Evolutionary conservation across 495 filamentous ascomycete species (phyloP).

Genomic region (Penicillium longicatenatum): DNA sequence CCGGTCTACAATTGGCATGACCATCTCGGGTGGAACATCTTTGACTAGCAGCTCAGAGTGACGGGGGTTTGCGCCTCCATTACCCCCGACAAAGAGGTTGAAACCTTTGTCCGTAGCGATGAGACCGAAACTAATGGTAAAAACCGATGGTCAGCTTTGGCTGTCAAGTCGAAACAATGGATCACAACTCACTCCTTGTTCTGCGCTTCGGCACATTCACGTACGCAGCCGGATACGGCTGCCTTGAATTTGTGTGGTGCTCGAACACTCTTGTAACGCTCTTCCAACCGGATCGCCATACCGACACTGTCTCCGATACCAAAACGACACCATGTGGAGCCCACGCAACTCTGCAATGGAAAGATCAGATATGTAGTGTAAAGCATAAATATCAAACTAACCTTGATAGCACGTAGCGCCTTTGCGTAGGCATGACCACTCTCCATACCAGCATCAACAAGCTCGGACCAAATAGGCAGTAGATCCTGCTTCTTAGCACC

Average conservation of each 20-base stretch:
- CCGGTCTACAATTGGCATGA: conserved; percentile 85
- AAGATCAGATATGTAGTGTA: not conserved
- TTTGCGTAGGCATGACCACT: conserved; percentile 95
- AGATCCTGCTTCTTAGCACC: conserved; percentile 92
- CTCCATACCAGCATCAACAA: conserved; percentile 92
- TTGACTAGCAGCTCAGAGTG: conserved; percentile 90
- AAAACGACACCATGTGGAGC: conserved; percentile 92
- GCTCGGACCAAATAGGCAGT: conserved; percentile 80
- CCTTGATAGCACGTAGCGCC: conserved; percentile 85
- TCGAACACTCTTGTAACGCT: conserved; percentile 92
- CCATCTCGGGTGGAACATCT: conserved; percentile 83
- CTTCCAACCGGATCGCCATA: conserved; percentile 89
- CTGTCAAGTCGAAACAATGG: too few species aligned
- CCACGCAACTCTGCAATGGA: conserved; percentile 71
- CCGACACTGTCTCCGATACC: conserved; percentile 96
- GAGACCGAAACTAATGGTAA: conserved; percentile 77
- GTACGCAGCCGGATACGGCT: conserved; percentile 87
- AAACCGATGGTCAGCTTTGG: conserved; percentile 10
- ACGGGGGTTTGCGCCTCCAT: conserved; percentile 84
- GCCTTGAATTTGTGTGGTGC: conserved; percentile 93
- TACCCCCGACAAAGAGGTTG: conserved; percentile 93
- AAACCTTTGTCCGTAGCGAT: conserved; percentile 95
- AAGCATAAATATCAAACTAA: conserved; percentile 12
- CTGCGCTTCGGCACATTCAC: conserved; percentile 95
- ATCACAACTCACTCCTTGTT: conserved; percentile 75